A percentile compares a stretch with the other conserved stretches of the same genome.
Conservation (phyloP, 345 rosid species). For the Rubroshorea leprosula region DNA sequence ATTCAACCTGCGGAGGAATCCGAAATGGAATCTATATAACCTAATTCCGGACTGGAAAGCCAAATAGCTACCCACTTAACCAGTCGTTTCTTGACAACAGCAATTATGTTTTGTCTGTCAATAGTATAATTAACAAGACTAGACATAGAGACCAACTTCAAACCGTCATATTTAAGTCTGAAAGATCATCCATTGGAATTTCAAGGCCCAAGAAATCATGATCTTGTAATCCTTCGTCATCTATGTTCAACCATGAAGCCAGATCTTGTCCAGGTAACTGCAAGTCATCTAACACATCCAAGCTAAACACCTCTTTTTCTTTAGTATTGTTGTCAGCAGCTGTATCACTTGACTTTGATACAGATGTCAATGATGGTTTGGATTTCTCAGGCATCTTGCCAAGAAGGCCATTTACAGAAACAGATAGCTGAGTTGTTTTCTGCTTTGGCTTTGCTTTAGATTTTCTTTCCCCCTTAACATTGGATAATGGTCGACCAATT, state of each 20-base stretch:
- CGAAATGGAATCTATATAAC: slow-evolving; percentile 70
- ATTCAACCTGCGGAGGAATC: slow-evolving; percentile 40
- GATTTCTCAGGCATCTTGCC: slow-evolving; percentile 59
- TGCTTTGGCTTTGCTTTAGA: slow-evolving; percentile 87
- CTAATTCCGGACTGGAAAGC: slow-evolving; percentile 49
- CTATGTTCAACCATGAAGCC: slow-evolving; percentile 91
- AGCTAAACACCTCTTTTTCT: slow-evolving; percentile 45
- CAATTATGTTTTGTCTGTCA: slow-evolving; percentile 44
- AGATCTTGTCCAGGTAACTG: slow-evolving; percentile 81
- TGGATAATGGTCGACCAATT: slow-evolving; percentile 72
- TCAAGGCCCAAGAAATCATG: slow-evolving; percentile 90
- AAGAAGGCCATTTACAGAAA: slow-evolving; percentile 67
- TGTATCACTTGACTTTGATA: slow-evolving; percentile 40
- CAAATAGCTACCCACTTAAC: slow-evolving; percentile 38
- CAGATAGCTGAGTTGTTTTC: slow-evolving; percentile 70
- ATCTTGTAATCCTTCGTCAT: slow-evolving; percentile 85
- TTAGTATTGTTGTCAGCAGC: slow-evolving; percentile 40
- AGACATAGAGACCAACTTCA: slow-evolving; percentile 62
- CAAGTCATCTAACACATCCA: slow-evolving; percentile 65
- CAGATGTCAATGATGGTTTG: slow-evolving; percentile 36
- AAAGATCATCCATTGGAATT: slow-evolving; percentile 98
- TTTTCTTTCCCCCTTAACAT: slow-evolving; percentile 81
- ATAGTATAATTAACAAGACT: slow-evolving; percentile 79
- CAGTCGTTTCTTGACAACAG: slow-evolving; percentile 53
- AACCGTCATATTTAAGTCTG: slow-evolving; percentile 96